A percentile compares a stretch with the other conserved stretches of the same genome.
Conservation (phyloP, 495 filamentous ascomycete species). For the Cairneyella variabilis region DNA sequence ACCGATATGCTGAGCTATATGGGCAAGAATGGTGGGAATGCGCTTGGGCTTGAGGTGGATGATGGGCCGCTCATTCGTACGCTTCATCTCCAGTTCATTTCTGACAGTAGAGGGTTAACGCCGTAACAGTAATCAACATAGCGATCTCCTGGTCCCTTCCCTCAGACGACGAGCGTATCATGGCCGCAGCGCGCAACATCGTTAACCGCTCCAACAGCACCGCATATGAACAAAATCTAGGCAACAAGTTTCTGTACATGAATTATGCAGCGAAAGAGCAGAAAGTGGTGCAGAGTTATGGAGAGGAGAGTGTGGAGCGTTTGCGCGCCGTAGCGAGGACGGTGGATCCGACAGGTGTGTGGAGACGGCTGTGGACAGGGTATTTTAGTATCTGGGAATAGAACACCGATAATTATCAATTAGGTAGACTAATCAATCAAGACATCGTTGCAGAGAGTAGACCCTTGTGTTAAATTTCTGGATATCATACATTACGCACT, state of each 20-base stretch:
- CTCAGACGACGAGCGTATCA: not conserved
- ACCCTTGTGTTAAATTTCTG: no score
- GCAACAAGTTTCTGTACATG: constrained; percentile 18
- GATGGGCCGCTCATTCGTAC: constrained; percentile 26
- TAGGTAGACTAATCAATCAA: no score
- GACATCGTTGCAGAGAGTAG: no score
- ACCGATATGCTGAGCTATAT: constrained; percentile 23
- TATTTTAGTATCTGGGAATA: no score
- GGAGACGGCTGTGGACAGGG: constrained; percentile 28
- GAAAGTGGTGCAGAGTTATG: constrained; percentile 39
- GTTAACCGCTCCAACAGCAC: not conserved
- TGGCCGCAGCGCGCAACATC: not conserved
- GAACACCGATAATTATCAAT: no score
- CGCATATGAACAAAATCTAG: not conserved
- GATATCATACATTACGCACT: no score
- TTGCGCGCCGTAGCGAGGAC: constrained; percentile 32
- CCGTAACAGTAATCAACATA: not conserved
- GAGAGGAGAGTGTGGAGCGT: constrained; percentile 27
- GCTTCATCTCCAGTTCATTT: no score
- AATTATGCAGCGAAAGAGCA: constrained; percentile 42
- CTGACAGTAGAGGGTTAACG: not conserved
- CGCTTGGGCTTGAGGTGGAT: constrained; percentile 41
- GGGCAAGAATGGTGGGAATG: constrained; percentile 43
- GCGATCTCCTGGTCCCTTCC: not conserved
- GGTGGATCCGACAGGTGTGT: constrained; percentile 37